These are phyloP conservation scores for Coemansia sp. DNA, from an alignment of 192 early-diverging fungal species.

Conservation along the genomic window DNA sequence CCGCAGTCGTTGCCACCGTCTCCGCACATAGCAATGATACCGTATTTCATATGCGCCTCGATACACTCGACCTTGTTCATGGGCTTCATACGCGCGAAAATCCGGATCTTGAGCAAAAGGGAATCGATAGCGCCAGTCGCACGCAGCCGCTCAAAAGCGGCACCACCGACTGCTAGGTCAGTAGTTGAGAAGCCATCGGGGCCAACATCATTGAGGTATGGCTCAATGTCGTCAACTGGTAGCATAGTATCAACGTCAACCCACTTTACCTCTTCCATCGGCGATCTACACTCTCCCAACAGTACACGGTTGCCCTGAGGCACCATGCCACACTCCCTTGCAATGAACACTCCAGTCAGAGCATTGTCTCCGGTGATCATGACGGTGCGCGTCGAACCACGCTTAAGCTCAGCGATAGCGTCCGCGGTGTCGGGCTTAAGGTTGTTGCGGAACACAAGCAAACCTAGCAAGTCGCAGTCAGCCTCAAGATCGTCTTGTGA, in stretches of 20 bases:
- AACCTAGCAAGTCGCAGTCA: conserved; percentile 61
- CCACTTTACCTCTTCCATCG: conserved; percentile 55
- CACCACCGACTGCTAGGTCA: conserved; percentile 73
- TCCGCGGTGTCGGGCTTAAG: conserved; percentile 73
- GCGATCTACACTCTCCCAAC: conserved; percentile 56
- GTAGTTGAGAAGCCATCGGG: conserved; percentile 19
- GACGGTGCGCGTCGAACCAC: conserved; percentile 70
- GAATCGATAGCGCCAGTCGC: conserved; percentile 51
- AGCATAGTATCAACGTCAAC: conserved; percentile 60
- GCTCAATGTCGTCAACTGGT: neutral
- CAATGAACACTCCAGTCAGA: conserved; percentile 75
- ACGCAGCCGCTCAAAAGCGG: conserved; percentile 63
- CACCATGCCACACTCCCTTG: conserved; percentile 61
- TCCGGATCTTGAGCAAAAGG: conserved; percentile 67
- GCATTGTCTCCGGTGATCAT: conserved; percentile 88
- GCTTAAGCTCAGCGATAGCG: conserved; percentile 69
- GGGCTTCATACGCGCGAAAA: conserved; percentile 82
- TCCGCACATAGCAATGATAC: conserved; percentile 84
- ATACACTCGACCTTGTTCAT: conserved; percentile 75
- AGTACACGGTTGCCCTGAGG: conserved; percentile 34
- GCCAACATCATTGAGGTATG: neutral
- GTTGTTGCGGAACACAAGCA: conserved; percentile 79
- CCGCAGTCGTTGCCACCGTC: conserved; percentile 88
- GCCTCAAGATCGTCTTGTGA: conserved; percentile 65
- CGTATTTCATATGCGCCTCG: conserved; percentile 71